Percentiles rank a stretch among this genome's conserved stretches.
Evolutionary conservation across 2,329 filamentous ascomycete species (phyloP).

Genomic region (Teratosphaeria zuluensis): DNA sequence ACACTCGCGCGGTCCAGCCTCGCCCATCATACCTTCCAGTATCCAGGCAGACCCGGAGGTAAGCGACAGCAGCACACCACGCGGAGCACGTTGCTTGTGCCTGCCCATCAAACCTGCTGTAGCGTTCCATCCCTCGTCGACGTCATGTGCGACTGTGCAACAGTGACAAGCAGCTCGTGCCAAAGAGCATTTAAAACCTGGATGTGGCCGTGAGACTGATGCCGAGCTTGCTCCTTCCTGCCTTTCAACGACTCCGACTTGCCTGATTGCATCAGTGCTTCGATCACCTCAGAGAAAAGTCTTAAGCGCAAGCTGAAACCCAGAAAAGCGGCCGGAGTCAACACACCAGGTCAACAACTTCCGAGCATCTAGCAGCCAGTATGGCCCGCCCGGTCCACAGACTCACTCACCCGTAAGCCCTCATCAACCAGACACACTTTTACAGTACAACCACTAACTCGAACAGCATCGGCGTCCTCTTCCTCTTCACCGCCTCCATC

Average conservation of each 20-base stretch:
- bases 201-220: neutral
- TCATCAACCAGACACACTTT: neutral
- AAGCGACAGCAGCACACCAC: neutral
- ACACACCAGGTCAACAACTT: neutral
- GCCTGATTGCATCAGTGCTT: no score
- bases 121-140: neutral
- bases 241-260: no score
- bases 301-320: neutral
- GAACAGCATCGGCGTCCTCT: slow-evolving; percentile 41
- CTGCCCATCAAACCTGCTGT: neutral
- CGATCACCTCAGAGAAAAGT: neutral
- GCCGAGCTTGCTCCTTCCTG: neutral
- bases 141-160: neutral
- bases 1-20: neutral
- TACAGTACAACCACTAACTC: neutral
- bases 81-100: neutral
- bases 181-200: neutral
- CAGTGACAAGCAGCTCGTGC: neutral
- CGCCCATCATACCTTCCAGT: neutral
- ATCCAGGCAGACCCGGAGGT: neutral
- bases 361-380: neutral
- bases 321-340: neutral
- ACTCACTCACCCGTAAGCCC: slow-evolving; percentile 1
- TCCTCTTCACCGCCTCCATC: slow-evolving; percentile 46
- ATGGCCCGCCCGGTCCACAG: neutral